phyloP scores from a whole-genome alignment of 192 early-diverging fungal genomes.

The Radiomyces spectabilis region DNA sequence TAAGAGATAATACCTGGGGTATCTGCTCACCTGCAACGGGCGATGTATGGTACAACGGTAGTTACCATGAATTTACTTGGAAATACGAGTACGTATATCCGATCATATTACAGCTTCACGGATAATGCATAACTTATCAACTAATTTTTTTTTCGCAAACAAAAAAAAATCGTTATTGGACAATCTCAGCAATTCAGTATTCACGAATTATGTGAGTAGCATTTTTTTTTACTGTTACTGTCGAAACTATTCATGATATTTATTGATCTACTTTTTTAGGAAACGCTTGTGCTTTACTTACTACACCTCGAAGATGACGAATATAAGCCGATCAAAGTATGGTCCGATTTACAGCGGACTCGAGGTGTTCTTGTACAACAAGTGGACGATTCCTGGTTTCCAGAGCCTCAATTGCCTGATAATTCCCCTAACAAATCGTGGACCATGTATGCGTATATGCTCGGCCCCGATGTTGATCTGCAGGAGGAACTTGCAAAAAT shows the following conservation, averaged over 20 bases:
- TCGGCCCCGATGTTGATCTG: slow-evolving; percentile 8
- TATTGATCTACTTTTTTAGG: not conserved
- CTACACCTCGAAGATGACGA: not conserved
- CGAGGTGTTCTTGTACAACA: slow-evolving; percentile 9
- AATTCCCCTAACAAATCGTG: slow-evolving; percentile 12
- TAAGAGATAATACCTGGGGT: not conserved
- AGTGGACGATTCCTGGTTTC: slow-evolving; percentile 22
- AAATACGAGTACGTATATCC: slow-evolving; percentile 26
- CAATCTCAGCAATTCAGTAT: slow-evolving; percentile 9
- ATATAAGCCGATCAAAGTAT: too few species aligned
- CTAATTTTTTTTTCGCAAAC: not conserved
- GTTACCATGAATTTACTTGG: slow-evolving; percentile 20
- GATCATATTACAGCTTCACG: too few species aligned
- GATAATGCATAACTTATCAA: too few species aligned
- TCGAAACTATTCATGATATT: not conserved
- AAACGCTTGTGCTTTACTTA: not conserved
- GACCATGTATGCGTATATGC: slow-evolving; percentile 15
- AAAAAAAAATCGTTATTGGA: too few species aligned
- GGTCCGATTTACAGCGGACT: too few species aligned
- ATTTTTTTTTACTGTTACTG: too few species aligned
- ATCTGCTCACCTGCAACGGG: slow-evolving; percentile 15
- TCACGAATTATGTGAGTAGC: slow-evolving; percentile 7
- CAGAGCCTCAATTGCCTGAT: not conserved
- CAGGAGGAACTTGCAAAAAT: slow-evolving; percentile 1
- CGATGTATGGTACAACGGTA: slow-evolving; percentile 20